A percentile compares a stretch with the other conserved stretches of the same genome.
These are phyloP conservation scores for Xylaria digitata DNA, from an alignment of 2,329 filamentous ascomycete genomes.

Conservation along the genomic window DNA sequence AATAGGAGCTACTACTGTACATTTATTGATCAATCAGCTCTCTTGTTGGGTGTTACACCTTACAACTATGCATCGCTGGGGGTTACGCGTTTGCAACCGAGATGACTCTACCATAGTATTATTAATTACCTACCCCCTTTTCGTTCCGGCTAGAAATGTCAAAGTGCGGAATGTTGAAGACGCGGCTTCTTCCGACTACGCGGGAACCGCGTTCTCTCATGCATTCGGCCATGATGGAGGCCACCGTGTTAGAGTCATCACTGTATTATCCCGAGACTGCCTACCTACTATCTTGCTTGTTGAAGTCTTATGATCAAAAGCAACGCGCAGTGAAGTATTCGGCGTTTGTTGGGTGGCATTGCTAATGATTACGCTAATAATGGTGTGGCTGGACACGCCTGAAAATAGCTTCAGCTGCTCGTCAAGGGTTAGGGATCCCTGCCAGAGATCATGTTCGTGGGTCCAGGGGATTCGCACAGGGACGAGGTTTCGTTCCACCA, in stretches of 20 bases:
- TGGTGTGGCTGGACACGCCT: conserved; percentile 18
- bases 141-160: not conserved
- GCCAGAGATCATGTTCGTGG: conserved; percentile 25
- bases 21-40: not conserved
- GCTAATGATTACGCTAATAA: conserved; percentile 1
- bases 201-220: conserved; percentile 7
- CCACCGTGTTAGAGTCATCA: not conserved
- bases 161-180: conserved; percentile 1
- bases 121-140: conserved; percentile 3
- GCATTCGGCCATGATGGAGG: not conserved
- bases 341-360: conserved; percentile 4
- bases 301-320: conserved; percentile 25
- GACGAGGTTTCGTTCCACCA: conserved; percentile 1
- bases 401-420: conserved; percentile 33
- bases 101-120: conserved; percentile 8
- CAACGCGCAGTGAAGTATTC: conserved; percentile 3
- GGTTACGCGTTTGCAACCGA: conserved; percentile 12
- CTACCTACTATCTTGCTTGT: not conserved
- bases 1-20: not conserved
- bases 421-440: conserved; percentile 21
- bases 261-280: not conserved
- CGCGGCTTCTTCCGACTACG: not conserved
- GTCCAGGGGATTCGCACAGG: conserved; percentile 26
- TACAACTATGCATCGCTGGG: conserved; percentile 9
- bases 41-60: conserved; percentile 1